phyloP scores from a whole-genome alignment of 2,329 filamentous ascomycete genomes.

The Colletotrichum sp. region DNA sequence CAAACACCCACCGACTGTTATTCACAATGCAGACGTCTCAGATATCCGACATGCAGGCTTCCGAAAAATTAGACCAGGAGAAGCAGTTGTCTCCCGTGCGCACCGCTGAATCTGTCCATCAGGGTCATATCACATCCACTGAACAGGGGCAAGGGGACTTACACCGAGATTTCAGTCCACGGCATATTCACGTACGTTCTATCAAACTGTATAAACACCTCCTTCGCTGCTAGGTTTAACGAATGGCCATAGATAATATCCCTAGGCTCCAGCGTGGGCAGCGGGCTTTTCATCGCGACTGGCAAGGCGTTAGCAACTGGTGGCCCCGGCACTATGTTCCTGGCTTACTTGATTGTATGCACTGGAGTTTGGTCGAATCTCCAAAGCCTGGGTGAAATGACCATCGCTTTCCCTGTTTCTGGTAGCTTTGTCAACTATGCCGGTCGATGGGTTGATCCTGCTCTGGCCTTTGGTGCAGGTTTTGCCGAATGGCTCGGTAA shows the following conservation, averaged over 20 bases:
- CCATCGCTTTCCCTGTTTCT: constrained; percentile 38
- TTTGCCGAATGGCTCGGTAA: constrained; percentile 31
- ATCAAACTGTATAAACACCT: not conserved
- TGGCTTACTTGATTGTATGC: constrained; percentile 34
- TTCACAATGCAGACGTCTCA: not conserved
- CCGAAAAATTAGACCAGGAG: not conserved
- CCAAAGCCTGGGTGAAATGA: constrained; percentile 36
- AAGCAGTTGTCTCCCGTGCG: not conserved
- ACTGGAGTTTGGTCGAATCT: constrained; percentile 10
- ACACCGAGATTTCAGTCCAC: not conserved
- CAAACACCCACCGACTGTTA: not conserved
- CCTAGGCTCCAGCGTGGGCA: constrained; percentile 35
- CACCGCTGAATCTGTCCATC: not conserved
- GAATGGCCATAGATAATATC: constrained; percentile 24
- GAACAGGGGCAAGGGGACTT: not conserved
- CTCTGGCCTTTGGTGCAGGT: constrained; percentile 41
- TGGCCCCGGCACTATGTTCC: constrained; percentile 34
- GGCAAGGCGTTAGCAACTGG: constrained; percentile 34
- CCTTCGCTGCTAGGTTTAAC: not conserved
- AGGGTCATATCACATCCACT: not conserved
- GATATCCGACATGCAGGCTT: not conserved
- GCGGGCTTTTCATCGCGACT: constrained; percentile 41
- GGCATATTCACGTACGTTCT: not conserved
- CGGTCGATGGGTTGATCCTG: constrained; percentile 40
- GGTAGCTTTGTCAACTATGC: constrained; percentile 42